Percentiles rank a stretch among this genome's conserved stretches.
Conservation (phyloP, 257 asterid genomes). For the Plantago major region DNA sequence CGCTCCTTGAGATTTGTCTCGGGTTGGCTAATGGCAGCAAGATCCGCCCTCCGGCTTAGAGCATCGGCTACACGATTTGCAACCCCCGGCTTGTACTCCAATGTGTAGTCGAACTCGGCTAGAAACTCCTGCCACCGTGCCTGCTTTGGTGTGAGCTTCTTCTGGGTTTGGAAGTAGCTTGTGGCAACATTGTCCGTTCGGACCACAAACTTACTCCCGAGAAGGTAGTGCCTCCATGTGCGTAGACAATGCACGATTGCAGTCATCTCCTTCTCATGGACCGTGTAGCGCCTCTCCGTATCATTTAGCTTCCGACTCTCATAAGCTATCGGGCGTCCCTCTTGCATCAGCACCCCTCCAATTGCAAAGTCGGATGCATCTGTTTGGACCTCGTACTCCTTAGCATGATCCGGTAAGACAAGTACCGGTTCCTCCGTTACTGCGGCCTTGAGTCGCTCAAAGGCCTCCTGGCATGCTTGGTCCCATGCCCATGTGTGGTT, state of each 20-base stretch:
- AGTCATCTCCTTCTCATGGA: too few species aligned
- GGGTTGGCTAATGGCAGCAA: too few species aligned
- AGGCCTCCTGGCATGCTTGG: background rate
- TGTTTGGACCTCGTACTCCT: too few species aligned
- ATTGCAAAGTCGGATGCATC: too few species aligned
- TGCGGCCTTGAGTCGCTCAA: background rate
- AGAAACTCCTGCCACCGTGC: slow-evolving; percentile 1
- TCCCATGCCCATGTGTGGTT: background rate
- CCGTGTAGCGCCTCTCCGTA: background rate
- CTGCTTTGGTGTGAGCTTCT: background rate
- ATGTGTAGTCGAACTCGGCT: background rate
- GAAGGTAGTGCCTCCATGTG: background rate
- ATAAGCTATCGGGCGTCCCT: background rate
- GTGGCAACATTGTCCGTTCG: background rate
- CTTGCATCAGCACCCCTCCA: background rate
- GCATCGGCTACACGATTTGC: background rate
- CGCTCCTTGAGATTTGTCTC: too few species aligned
- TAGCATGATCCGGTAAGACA: background rate
- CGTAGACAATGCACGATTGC: background rate
- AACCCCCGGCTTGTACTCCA: background rate
- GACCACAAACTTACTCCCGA: background rate
- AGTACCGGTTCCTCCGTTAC: background rate
- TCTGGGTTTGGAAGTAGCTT: background rate
- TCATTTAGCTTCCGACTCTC: background rate
- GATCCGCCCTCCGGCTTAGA: background rate